These are phyloP conservation scores for Diaporthe nobilis DNA, from an alignment of 2,329 filamentous ascomycete species.

Conservation along the genomic window DNA sequence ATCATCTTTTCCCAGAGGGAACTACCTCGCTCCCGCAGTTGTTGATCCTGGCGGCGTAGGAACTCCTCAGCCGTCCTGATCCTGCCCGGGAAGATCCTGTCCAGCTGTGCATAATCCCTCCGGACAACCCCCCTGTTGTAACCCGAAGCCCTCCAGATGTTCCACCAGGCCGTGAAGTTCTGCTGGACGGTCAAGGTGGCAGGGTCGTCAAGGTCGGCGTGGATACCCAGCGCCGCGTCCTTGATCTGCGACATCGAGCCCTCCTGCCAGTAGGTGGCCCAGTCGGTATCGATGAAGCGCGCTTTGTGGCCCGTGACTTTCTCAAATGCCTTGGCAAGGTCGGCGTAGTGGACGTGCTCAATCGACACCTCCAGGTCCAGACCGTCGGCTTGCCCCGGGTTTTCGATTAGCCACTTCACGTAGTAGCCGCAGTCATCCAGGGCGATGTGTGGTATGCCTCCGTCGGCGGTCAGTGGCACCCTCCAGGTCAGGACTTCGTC, in stretches of 20 bases:
- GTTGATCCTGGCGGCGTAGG: slow-evolving; percentile 14
- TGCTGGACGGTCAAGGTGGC: slow-evolving; percentile 44
- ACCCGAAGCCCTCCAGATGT: slow-evolving; percentile 30
- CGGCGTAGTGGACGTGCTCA: slow-evolving; percentile 48
- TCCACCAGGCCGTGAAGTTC: slow-evolving; percentile 46
- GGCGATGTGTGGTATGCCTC: slow-evolving; percentile 57
- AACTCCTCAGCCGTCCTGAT: slow-evolving; percentile 34
- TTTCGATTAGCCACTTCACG: slow-evolving; percentile 63
- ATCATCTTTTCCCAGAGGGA: slow-evolving; percentile 30
- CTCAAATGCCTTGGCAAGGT: slow-evolving; percentile 50
- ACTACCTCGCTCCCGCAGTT: background rate
- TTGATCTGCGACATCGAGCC: background rate
- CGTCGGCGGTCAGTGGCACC: slow-evolving; percentile 55
- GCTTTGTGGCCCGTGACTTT: slow-evolving; percentile 51
- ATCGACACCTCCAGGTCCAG: slow-evolving; percentile 60
- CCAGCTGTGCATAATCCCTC: slow-evolving; percentile 36
- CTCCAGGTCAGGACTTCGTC: slow-evolving; percentile 58
- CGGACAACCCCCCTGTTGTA: slow-evolving; percentile 32
- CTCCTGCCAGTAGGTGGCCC: slow-evolving; percentile 22
- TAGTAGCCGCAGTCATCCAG: slow-evolving; percentile 64
- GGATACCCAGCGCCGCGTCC: background rate
- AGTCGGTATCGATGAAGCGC: slow-evolving; percentile 45
- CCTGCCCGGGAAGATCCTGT: slow-evolving; percentile 32
- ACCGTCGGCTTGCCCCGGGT: slow-evolving; percentile 58
- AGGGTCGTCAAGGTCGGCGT: slow-evolving; percentile 29